Base-by-base conservation (phyloP, 352 stramenopile species). In the Phytophthora macrochlamydospora region DNA sequence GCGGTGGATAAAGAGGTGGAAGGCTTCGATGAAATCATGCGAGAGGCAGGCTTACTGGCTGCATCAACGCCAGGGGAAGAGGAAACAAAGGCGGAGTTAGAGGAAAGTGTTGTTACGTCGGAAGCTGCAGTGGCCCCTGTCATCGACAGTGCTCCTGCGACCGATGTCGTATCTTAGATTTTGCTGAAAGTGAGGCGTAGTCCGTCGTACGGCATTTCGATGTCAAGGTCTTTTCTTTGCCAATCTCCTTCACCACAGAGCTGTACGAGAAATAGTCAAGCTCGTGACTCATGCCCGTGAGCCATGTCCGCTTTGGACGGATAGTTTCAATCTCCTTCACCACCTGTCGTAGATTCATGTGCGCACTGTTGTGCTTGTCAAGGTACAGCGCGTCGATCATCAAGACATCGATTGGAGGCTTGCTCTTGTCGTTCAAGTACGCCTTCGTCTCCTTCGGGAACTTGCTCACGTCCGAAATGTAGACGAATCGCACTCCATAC, bases 271-370 rank as follows among this genome's bases (percentile, higher is more conserved):
- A 55, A 58, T 90, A 92, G 57, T 95, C 81, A 38, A 92, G 81
- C 18, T 86, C 69, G 59, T 94, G 87, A 51, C 78, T 87, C 79
- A 94, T 92, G 50, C 87, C 87, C 9, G 85, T 90, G 50, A 95
- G 78, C 24, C 87, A 59, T 54, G 81, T 92, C 49, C 67, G 78
- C 64, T 75, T 79, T 11, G 87, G 85, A 4, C 75, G 75, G 38
- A 93, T 81, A 28, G 58, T 67, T 24, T 70, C 64, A 38, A 92
- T 75, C 45, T 89, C 73, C 14, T 65, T 65, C 4, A 91, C 24
- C 9, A 83, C 83, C 45, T 89, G 67, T n/a, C 60, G 18, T 28
- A 93, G 67, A 43, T 87, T 93, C 79, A 93, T 90, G 69, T 93
- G 86, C 32, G 82, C 91, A 40, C 69, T 75, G 62, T 93, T 85